Percentiles rank a stretch among this genome's conserved stretches.
phyloP scores from a whole-genome alignment of 129 eudicot genomes.

The Flaveria robusta region DNA sequence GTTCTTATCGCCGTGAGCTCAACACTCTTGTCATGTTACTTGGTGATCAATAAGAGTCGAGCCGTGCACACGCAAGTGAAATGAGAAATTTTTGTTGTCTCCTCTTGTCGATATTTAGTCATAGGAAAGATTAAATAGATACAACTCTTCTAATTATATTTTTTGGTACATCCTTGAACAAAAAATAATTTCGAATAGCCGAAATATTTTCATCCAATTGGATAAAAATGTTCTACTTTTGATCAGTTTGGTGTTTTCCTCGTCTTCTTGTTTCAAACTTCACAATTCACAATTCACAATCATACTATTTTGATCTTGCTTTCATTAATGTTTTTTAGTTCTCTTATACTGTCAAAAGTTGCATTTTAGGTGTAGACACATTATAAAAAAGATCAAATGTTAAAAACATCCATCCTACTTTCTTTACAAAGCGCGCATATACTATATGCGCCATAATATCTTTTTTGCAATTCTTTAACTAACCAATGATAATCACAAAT shows the following conservation, averaged over 20 bases:
- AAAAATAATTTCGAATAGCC: not conserved
- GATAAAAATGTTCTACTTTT: not conserved
- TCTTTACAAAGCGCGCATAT: no score
- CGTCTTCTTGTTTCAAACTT: not conserved
- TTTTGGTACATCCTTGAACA: not conserved
- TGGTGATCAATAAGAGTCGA: slow-evolving; percentile 30
- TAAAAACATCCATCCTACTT: no score
- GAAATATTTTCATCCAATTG: not conserved
- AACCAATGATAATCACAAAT: no score
- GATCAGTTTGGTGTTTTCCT: not conserved
- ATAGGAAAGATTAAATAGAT: not conserved
- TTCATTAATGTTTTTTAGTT: no score
- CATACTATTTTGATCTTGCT: not conserved
- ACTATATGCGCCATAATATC: no score
- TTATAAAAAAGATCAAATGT: no score
- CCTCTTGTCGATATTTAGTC: not conserved
- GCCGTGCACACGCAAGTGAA: slow-evolving; percentile 33
- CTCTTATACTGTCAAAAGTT: no score
- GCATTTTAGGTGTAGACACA: no score
- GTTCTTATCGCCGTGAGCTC: slow-evolving; percentile 48
- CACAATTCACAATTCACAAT: not conserved
- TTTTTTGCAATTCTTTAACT: no score
- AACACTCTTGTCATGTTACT: slow-evolving; percentile 35
- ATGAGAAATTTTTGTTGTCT: slow-evolving; percentile 17
- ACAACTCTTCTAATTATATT: not conserved